Percentiles rank a stretch among this genome's conserved stretches.
phyloP scores from a whole-genome alignment of 1,139 yeast species.

The Suzukiozyma palmioleophila region DNA sequence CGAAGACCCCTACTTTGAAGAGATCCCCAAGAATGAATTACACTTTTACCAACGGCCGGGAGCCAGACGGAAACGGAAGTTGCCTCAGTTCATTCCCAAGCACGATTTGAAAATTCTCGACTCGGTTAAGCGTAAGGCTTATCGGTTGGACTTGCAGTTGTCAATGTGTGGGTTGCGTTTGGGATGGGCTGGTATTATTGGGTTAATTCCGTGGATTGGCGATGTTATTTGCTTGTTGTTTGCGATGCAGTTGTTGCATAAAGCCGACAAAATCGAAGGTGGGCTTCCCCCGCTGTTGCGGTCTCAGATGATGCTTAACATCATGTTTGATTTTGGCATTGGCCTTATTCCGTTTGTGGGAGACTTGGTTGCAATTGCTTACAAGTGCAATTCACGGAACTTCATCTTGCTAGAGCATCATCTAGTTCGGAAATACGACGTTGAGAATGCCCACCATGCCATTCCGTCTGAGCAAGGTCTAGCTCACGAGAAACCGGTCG shows the following conservation, averaged over 20 bases:
- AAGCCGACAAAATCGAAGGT: constrained; percentile 56
- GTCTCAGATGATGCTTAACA: constrained; percentile 55
- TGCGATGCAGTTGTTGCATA: constrained; percentile 45
- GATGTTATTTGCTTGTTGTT: constrained; percentile 47
- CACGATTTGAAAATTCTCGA: constrained; percentile 51
- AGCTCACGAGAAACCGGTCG: too few relatives aligned
- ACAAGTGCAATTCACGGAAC: constrained; percentile 74
- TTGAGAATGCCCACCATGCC: constrained; percentile 1
- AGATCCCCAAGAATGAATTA: constrained; percentile 44
- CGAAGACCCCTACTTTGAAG: constrained; percentile 45
- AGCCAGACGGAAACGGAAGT: constrained; percentile 39
- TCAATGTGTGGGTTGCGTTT: constrained; percentile 59
- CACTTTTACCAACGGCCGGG: constrained; percentile 46
- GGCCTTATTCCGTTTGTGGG: constrained; percentile 77
- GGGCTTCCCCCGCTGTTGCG: constrained; percentile 53
- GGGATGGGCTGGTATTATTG: constrained; percentile 74
- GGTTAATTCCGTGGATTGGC: constrained; percentile 65
- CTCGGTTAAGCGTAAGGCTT: constrained; percentile 56
- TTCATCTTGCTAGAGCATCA: constrained; percentile 58
- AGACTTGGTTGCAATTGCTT: constrained; percentile 59
- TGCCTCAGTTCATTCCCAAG: constrained; percentile 54
- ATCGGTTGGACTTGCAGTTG: constrained; percentile 60
- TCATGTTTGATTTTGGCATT: constrained; percentile 59
- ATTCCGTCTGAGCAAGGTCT: too few relatives aligned
- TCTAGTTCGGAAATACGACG: constrained; percentile 40